Evolutionary conservation across 169 alveolate species (phyloP), one percentile per base, ranked within the genome.

Genomic region (Sarcocystis neurona): DNA sequence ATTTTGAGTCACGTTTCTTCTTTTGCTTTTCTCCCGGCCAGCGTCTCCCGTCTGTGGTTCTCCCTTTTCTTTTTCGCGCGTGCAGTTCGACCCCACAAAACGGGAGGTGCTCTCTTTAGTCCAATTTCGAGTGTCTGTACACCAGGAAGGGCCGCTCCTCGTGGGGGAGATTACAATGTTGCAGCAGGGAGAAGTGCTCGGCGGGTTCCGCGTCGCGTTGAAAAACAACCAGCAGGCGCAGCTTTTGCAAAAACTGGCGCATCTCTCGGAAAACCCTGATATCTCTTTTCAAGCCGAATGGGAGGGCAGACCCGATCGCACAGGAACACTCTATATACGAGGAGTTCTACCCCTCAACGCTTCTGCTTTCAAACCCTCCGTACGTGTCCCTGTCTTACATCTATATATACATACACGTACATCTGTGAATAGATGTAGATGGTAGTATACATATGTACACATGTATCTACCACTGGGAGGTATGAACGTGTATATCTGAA

Each of bases 11-110:
- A 15, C 66, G 12, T 53, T 53, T 23, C 66, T 53, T 15, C 12
- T 53, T 53, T 53, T 23, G 66, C 66, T 53, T 53, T 53, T 53
- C 30, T 53, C 30, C 66, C 66, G 66, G 43, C 12, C n/a, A 30
- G 43, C 34, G 15, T 63, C 43, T 63, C 6, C 8, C 39, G 10
- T 20, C 15, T 6, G 60, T 63, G 75, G 15, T 5, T 20, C 6
- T 5, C 41, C 30, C 27, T 63, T 63, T 63, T 30, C 41, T 37
- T 15, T 63, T 63, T 5, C 39, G 41, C n/a, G 10, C 39, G 41
- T 63, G 10, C 75, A 63, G 79, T 70, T 70, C 79, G 79, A 70
- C 47, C 79, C 79, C 79, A 41, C 15, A 23, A 60, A 12, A 0
- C 53, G 39, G n/a, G 79, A 30, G 46, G n/a, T 27, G 46, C 43